Evolutionary conservation across 441 rosid species (phyloP).

Genomic region (Pelargonium myrrhifolium): DNA sequence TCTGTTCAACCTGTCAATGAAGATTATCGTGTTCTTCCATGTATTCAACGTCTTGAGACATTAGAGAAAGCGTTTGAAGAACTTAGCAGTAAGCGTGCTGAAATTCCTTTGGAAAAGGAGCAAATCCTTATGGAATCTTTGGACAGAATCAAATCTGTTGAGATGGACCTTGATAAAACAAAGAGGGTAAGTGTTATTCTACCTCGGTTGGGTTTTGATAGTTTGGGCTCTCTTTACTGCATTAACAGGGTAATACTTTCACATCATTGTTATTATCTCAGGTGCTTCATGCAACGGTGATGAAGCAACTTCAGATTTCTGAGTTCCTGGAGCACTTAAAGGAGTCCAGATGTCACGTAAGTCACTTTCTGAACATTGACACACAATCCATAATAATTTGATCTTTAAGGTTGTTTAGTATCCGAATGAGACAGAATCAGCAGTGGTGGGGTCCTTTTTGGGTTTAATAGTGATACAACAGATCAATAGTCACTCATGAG

Average conservation of each 20-base stretch:
- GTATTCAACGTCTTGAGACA: slow-evolving; percentile 64
- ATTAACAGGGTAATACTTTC: not conserved
- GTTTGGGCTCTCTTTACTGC: slow-evolving; percentile 5
- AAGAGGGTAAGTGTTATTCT: slow-evolving; percentile 49
- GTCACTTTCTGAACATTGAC: slow-evolving; percentile 17
- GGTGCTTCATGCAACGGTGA: slow-evolving; percentile 62
- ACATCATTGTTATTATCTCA: slow-evolving; percentile 23
- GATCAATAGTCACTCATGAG: too few species aligned
- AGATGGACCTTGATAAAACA: slow-evolving; percentile 85
- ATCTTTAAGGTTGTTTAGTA: not conserved
- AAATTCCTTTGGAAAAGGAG: slow-evolving; percentile 75
- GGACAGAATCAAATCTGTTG: slow-evolving; percentile 80
- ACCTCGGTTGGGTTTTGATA: slow-evolving; percentile 6
- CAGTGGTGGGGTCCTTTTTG: too few species aligned
- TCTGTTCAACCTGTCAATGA: slow-evolving; percentile 29
- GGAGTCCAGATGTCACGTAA: slow-evolving; percentile 55
- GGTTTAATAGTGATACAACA: too few species aligned
- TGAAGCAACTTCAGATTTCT: slow-evolving; percentile 71
- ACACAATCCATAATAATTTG: not conserved
- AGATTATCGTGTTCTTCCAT: slow-evolving; percentile 48
- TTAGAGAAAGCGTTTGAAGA: slow-evolving; percentile 61
- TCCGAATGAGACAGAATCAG: too few species aligned
- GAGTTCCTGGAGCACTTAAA: slow-evolving; percentile 47
- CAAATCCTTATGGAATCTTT: slow-evolving; percentile 67
- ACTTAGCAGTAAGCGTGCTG: slow-evolving; percentile 54